Conservation (phyloP, 768 basidiomycete species). For the Kwoniella botswanensis region DNA sequence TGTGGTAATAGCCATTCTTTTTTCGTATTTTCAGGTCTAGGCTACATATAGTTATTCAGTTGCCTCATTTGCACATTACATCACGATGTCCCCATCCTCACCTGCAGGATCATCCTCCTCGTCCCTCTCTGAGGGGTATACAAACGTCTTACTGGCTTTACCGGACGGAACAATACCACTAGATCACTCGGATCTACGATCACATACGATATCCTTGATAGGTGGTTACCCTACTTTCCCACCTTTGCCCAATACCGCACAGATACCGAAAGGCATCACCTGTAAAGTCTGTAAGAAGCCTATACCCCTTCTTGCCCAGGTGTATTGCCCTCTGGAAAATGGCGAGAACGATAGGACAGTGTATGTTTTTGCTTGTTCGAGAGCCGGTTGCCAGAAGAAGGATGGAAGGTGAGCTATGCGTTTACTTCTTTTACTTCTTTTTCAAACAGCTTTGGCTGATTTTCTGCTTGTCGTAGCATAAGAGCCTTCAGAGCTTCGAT, state of each 20-base stretch:
- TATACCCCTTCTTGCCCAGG: slow-evolving; percentile 55
- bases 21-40: neutral
- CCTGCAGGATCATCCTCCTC: slow-evolving; percentile 49
- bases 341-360: slow-evolving; percentile 57
- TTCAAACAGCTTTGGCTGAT: neutral
- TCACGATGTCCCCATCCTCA: slow-evolving; percentile 44
- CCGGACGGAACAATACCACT: slow-evolving; percentile 50
- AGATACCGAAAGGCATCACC: slow-evolving; percentile 33
- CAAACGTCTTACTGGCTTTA: slow-evolving; percentile 50
- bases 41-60: neutral
- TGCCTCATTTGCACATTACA: neutral
- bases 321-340: slow-evolving; percentile 56
- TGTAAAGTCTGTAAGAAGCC: slow-evolving; percentile 48
- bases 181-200: slow-evolving; percentile 35
- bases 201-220: slow-evolving; percentile 44
- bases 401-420: slow-evolving; percentile 45
- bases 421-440: neutral
- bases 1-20: neutral
- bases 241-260: slow-evolving; percentile 22
- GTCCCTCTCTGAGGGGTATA: slow-evolving; percentile 37
- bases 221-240: slow-evolving; percentile 57
- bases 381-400: slow-evolving; percentile 45
- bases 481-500: slow-evolving; percentile 54
- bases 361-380: slow-evolving; percentile 54
- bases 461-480: slow-evolving; percentile 27